phyloP scores from a whole-genome alignment of 2,329 filamentous ascomycete species.

The Hypomyces rosellus region DNA sequence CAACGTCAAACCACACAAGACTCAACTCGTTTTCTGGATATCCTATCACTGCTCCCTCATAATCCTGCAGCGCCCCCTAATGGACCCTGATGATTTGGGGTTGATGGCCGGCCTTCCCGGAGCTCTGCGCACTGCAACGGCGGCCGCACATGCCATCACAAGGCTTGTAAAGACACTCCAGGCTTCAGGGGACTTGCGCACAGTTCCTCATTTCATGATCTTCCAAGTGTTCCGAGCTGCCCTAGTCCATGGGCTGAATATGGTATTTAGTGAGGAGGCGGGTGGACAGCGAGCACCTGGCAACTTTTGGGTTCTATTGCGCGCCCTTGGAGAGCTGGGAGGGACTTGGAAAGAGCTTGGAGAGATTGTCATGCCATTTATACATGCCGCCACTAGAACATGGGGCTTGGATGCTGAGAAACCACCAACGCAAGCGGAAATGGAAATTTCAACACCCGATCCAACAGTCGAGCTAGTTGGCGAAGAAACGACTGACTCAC shows the following conservation, averaged over 20 bases:
- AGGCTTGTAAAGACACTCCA: constrained; percentile 2
- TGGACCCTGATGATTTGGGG: background rate
- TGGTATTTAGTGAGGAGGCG: background rate
- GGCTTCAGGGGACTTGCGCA: background rate
- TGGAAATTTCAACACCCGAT: no score
- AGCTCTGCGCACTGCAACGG: background rate
- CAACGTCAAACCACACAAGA: background rate
- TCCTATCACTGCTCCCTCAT: constrained; percentile 6
- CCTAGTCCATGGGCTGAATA: constrained; percentile 2
- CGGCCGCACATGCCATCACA: background rate
- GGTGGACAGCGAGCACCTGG: constrained; percentile 3
- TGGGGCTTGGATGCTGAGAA: constrained; percentile 4
- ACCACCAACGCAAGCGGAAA: background rate
- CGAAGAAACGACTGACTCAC: no score
- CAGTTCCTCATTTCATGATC: background rate
- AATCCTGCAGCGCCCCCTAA: constrained; percentile 3
- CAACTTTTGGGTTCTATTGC: constrained; percentile 7
- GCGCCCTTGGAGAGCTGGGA: constrained; percentile 2
- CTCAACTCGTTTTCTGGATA: constrained; percentile 9
- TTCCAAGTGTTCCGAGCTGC: constrained; percentile 3
- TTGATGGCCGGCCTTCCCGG: constrained; percentile 1
- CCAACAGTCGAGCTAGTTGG: no score
- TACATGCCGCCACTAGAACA: constrained; percentile 2
- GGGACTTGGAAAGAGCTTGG: constrained; percentile 5
- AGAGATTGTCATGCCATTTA: constrained; percentile 1